Conservation (phyloP, 805 yeast genomes). For the Millerago galiae region DNA sequence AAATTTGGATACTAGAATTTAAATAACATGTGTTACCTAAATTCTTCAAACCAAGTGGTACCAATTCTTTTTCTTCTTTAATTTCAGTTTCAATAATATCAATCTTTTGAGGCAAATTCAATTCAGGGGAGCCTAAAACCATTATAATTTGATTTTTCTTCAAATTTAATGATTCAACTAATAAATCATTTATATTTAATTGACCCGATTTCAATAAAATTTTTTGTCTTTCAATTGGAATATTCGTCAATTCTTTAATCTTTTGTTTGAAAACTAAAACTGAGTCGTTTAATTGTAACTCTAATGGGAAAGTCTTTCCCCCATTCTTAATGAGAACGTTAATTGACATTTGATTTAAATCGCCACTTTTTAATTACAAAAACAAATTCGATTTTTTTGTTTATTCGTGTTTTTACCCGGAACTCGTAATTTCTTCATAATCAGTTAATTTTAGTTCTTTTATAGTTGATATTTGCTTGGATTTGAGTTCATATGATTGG, state of each 20-base stretch:
- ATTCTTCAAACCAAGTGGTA: conserved; percentile 87
- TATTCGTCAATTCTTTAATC: conserved; percentile 66
- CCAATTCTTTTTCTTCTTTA: conserved; percentile 31
- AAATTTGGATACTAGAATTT: conserved; percentile 84
- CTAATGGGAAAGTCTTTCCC: conserved; percentile 57
- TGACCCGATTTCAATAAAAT: conserved; percentile 87
- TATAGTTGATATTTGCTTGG: conserved; percentile 1
- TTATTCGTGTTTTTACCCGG: not conserved
- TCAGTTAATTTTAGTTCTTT: conserved; percentile 1
- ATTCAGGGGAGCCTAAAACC: conserved; percentile 90
- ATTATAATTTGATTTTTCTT: conserved; percentile 65
- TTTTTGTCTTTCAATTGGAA: conserved; percentile 88
- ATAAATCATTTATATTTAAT: conserved; percentile 56
- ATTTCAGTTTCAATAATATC: conserved; percentile 68
- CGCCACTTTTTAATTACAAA: not conserved
- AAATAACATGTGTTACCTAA: conserved; percentile 95
- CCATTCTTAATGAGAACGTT: conserved; percentile 51
- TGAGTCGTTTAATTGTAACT: conserved; percentile 22
- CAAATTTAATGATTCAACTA: conserved; percentile 39
- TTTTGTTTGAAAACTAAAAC: conserved; percentile 58
- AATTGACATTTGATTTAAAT: conserved; percentile 9
- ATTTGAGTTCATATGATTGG: conserved; percentile 5
- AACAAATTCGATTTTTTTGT: not conserved
- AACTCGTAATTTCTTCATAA: not conserved
- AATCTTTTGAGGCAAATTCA: conserved; percentile 40